Evolutionary conservation across 164 flowering plant species (phyloP), one percentile per base, ranked within the genome.

Genomic region (Vitis cinerea): DNA sequence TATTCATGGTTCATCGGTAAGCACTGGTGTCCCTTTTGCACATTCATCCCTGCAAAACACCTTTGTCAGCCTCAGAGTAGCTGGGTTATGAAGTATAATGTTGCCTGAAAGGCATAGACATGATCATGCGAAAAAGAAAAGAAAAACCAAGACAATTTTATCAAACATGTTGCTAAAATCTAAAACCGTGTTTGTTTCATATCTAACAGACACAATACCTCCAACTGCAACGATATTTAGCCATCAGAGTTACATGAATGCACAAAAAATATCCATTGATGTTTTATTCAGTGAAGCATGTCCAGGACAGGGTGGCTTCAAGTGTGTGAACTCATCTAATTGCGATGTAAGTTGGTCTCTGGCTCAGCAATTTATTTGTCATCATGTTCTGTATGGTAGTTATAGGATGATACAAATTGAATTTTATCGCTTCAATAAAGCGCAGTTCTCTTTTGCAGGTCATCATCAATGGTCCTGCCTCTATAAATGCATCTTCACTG

Each of bases 1-100:
- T 83, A 83, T 70, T 78, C 81, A n/a, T 85, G 91, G 91, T 84
- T 81, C 73, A 83, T 87, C 23, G 91, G 91, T 87, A 73, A 75
- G 72, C 56, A 16, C 10, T 5, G 2, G 49, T 7, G 5, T 17
- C 29, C 52, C 47, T 31, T 30, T 61, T 51, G 5, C 27, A 44
- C 8, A 48, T 27, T 37, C 58, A 16, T 55, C 47, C 27, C 27
- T 23, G 27, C 27, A 23, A 23, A 23, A 23, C 27, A 23, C 27
- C 27, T 23, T 23, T 23, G 27, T 23, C 27, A 23, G 27, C 27
- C 27, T 23, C 23, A 23, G 27, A 23, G 27, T 23, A 23, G 27
- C 27, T 23, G 27, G 27, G 27, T 23, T 23, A 23, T 23, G 27
- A 1, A 23, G 27, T 23, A 23, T 23, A 23, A 23, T 23, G 27